phyloP scores from a whole-genome alignment of 2,329 filamentous ascomycete genomes.

The Pseudophaeomoniella oleicola region DNA sequence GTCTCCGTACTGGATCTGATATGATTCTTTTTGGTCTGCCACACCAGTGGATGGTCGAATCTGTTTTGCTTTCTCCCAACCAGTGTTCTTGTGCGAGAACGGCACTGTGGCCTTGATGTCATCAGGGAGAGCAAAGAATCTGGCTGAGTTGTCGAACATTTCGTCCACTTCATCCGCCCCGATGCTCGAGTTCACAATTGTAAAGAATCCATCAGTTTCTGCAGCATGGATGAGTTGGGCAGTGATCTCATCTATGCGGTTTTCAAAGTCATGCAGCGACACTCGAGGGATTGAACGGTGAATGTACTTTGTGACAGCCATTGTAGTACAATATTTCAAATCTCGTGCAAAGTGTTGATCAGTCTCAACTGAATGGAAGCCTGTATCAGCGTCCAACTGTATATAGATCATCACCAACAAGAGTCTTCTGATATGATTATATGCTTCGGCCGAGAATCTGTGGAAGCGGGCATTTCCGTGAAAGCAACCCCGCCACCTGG shows the following conservation, averaged over 20 bases:
- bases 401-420: too few species aligned
- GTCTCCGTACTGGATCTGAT: conserved; percentile 48
- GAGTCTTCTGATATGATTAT: too few species aligned
- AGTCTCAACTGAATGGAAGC: too few species aligned
- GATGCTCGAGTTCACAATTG: conserved; percentile 41
- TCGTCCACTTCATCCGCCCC: conserved; percentile 31
- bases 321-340: conserved; percentile 12
- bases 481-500: too few species aligned
- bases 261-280: conserved; percentile 38
- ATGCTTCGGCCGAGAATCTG: too few species aligned
- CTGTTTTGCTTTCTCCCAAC: conserved; percentile 47
- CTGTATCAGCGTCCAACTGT: too few species aligned
- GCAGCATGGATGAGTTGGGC: conserved; percentile 36
- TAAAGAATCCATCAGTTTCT: conserved; percentile 48
- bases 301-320: conserved; percentile 23
- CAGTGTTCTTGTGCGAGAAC: conserved; percentile 39
- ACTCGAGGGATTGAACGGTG: conserved; percentile 34
- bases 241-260: conserved; percentile 39
- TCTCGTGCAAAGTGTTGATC: background rate
- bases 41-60: conserved; percentile 44
- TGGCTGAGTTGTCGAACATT: conserved; percentile 35
- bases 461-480: too few species aligned
- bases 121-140: conserved; percentile 40
- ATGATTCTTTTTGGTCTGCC: conserved; percentile 46
- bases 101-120: conserved; percentile 38